Conservation (phyloP, 163 green algal species). For the Picocystis sp. region DNA sequence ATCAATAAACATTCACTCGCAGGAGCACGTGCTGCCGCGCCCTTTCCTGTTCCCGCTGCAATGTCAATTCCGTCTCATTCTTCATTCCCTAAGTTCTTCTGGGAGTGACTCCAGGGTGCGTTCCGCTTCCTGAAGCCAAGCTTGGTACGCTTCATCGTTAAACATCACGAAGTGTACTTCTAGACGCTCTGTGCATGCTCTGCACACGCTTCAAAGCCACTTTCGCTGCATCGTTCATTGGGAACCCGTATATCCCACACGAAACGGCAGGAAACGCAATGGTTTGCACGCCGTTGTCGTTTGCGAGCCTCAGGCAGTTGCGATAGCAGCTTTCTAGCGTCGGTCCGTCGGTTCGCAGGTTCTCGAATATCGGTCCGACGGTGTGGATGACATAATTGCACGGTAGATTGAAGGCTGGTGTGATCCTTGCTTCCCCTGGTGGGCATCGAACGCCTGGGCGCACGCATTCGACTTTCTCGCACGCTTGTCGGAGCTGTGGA, state of each 20-base stretch:
- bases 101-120: too few relatives aligned
- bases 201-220: too few relatives aligned
- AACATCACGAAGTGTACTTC: too few relatives aligned
- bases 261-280: constrained; percentile 11
- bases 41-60: too few relatives aligned
- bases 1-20: too few relatives aligned
- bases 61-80: too few relatives aligned
- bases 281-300: constrained; percentile 3
- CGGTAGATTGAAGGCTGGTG: constrained; percentile 9
- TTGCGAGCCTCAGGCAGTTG: constrained; percentile 2
- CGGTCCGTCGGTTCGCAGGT: too few relatives aligned
- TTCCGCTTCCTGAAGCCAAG: too few relatives aligned
- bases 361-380: constrained; percentile 10
- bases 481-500: constrained; percentile 3
- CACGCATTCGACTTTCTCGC: constrained; percentile 3
- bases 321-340: constrained; percentile 1
- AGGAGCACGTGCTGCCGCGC: too few relatives aligned
- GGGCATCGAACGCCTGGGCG: constrained; percentile 7
- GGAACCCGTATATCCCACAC: constrained; percentile 12
- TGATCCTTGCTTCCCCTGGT: constrained; percentile 8
- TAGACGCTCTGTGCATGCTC: too few relatives aligned
- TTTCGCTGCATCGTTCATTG: constrained; percentile 5
- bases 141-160: too few relatives aligned
- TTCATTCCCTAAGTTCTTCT: too few relatives aligned
- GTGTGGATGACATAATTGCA: constrained; percentile 11